phyloP scores from a whole-genome alignment of 2,329 filamentous ascomycete species.

The Pseudocercospora fijiensis region DNA sequence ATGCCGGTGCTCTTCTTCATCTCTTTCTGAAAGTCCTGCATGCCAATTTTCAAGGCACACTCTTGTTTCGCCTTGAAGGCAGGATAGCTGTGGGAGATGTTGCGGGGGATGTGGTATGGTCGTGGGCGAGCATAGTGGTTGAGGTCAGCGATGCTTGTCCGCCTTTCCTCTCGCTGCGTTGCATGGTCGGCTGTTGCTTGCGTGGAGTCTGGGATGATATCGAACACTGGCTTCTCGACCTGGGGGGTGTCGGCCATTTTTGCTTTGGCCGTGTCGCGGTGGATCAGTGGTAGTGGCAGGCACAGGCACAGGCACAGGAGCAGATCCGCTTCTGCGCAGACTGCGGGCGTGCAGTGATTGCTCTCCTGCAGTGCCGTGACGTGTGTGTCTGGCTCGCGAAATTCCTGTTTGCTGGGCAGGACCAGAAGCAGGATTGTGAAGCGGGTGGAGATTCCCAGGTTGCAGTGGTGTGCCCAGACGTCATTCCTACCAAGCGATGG shows the following conservation, averaged over 20 bases:
- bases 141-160: conserved; percentile 25
- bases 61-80: conserved; percentile 37
- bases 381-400: neutral
- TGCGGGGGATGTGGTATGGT: conserved; percentile 37
- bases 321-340: conserved; percentile 3
- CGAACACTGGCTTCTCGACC: conserved; percentile 30
- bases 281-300: neutral
- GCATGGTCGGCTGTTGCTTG: conserved; percentile 10
- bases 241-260: conserved; percentile 28
- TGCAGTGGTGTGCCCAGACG: conserved; percentile 12
- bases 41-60: conserved; percentile 35
- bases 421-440: conserved; percentile 12
- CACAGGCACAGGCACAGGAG: neutral
- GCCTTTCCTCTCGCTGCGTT: conserved; percentile 12
- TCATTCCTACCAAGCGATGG: conserved; percentile 14
- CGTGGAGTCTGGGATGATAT: conserved; percentile 23
- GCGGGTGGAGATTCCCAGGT: no score
- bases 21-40: conserved; percentile 36
- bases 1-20: conserved; percentile 34
- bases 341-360: conserved; percentile 1
- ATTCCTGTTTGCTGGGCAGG: conserved; percentile 1
- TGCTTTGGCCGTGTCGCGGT: neutral
- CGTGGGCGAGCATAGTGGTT: conserved; percentile 38
- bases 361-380: neutral
- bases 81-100: conserved; percentile 34